These are phyloP conservation scores for Cruciata laevipes DNA, from an alignment of 257 asterid genomes.

Conservation along the genomic window DNA sequence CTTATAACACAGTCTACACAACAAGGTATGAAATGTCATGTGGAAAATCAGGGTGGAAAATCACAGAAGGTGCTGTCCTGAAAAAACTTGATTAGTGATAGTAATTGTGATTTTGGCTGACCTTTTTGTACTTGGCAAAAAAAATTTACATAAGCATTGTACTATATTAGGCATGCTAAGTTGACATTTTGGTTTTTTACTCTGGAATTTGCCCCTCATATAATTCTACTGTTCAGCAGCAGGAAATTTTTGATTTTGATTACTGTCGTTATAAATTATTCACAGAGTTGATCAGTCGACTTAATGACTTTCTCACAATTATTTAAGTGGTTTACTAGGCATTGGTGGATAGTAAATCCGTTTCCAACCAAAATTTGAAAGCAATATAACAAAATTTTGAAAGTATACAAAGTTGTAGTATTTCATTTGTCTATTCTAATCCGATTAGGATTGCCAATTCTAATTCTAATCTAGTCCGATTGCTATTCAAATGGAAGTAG, in stretches of 20 bases:
- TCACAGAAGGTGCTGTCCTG: slow-evolving; percentile 91
- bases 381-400: too few species aligned
- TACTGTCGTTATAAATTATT: too few species aligned
- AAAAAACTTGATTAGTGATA: slow-evolving; percentile 40
- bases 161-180: too few species aligned
- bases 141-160: neutral
- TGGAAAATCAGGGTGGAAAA: slow-evolving; percentile 74
- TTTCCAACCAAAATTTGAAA: too few species aligned
- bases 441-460: too few species aligned
- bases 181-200: neutral
- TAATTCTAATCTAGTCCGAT: too few species aligned
- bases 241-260: too few species aligned
- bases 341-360: neutral
- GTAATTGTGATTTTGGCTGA: neutral
- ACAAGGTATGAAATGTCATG: slow-evolving; percentile 75
- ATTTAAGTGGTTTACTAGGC: neutral
- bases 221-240: too few species aligned
- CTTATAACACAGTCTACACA: slow-evolving; percentile 62
- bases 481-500: too few species aligned
- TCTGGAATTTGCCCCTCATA: too few species aligned
- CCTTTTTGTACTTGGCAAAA: neutral
- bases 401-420: too few species aligned
- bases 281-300: neutral
- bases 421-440: too few species aligned
- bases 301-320: slow-evolving; percentile 19